Conservation (phyloP, 495 filamentous ascomycete species). For the Hypoxylon perforatum region DNA sequence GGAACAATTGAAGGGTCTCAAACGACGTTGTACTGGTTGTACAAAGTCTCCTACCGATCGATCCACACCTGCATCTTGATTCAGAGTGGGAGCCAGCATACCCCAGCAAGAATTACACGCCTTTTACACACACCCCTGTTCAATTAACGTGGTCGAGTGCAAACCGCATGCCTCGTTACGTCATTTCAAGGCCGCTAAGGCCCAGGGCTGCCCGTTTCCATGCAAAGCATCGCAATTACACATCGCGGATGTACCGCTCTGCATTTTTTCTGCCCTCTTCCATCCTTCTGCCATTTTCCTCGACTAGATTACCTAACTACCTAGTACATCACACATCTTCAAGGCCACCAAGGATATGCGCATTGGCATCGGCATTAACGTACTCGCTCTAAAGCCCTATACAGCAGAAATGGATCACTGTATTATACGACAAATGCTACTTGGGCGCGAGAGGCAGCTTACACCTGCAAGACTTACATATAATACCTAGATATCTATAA, state of each 20-base stretch:
- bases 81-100: neutral
- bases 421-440: conserved; percentile 10
- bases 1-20: conserved; percentile 5
- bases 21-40: conserved; percentile 17
- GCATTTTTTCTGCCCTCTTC: neutral
- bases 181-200: conserved; percentile 16
- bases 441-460: no score
- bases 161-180: conserved; percentile 20
- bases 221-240: conserved; percentile 5
- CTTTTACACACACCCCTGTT: conserved; percentile 23
- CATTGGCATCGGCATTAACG: conserved; percentile 24
- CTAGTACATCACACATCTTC: no score
- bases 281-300: neutral
- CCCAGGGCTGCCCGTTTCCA: neutral
- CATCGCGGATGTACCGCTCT: conserved; percentile 1
- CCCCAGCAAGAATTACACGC: neutral
- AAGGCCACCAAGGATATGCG: neutral
- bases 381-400: neutral
- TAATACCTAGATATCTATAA: neutral
- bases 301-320: conserved; percentile 8
- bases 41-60: conserved; percentile 8
- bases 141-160: conserved; percentile 6
- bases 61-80: conserved; percentile 29
- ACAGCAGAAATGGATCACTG: conserved; percentile 11
- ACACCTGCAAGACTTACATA: no score